These are phyloP conservation scores for Leccinum pellstonianum DNA, from an alignment of 768 basidiomycete genomes.

Conservation along the genomic window DNA sequence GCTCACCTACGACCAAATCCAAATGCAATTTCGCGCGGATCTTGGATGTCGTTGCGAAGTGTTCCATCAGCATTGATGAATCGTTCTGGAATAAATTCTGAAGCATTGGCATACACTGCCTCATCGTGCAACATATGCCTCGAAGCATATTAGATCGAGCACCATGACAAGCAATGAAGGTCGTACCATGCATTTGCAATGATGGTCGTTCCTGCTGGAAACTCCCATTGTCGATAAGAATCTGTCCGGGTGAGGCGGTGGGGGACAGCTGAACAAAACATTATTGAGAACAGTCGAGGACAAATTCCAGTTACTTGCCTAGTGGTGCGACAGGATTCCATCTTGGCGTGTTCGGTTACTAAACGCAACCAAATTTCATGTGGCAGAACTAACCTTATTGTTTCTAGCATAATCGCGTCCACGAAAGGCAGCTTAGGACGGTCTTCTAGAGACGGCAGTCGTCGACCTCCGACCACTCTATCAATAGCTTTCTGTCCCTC, in stretches of 20 bases:
- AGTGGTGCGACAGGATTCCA: slow-evolving; percentile 13
- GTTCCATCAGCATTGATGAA: not conserved
- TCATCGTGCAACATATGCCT: slow-evolving; percentile 10
- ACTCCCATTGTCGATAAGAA: not conserved
- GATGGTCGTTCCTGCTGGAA: slow-evolving; percentile 6
- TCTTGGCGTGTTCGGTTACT: not conserved
- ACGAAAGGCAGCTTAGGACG: slow-evolving; percentile 1
- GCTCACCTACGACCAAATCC: slow-evolving; percentile 8
- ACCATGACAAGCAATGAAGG: not conserved
- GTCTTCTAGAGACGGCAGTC: slow-evolving; percentile 1
- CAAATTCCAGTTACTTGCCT: not conserved
- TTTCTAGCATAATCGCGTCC: slow-evolving; percentile 4
- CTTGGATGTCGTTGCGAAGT: not conserved
- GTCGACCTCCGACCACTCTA: not conserved
- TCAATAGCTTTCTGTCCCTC: slow-evolving; percentile 1
- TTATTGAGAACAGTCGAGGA: not conserved
- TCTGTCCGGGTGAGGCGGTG: slow-evolving; percentile 6
- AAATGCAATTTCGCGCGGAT: slow-evolving; percentile 8
- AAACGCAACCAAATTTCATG: not conserved
- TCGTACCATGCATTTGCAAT: slow-evolving; percentile 2
- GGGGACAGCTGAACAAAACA: not conserved
- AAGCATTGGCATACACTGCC: slow-evolving; percentile 1
- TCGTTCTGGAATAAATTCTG: slow-evolving; percentile 1
- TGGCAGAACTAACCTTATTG: not conserved
- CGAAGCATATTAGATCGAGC: not conserved